phyloP scores from a whole-genome alignment of 2,329 filamentous ascomycete species.

The Canariomyces notabilis region DNA sequence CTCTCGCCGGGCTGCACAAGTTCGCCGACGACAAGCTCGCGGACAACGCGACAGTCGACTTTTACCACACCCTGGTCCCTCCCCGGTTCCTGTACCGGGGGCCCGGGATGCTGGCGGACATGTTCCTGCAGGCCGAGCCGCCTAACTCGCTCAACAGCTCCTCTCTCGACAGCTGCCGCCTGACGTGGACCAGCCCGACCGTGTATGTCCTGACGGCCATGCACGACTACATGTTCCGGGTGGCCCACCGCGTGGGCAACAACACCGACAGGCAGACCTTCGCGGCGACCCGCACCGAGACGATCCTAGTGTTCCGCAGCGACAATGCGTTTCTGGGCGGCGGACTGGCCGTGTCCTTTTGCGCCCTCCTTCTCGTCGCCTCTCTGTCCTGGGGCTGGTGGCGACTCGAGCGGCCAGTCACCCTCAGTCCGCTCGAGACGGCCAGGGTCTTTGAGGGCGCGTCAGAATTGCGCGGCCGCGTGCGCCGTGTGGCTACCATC shows the following conservation, averaged over 20 bases:
- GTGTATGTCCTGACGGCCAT: constrained; percentile 9
- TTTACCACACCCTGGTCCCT: background rate
- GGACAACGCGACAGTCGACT: constrained; percentile 7
- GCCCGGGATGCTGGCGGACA: constrained; percentile 1
- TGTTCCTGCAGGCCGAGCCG: constrained; percentile 1
- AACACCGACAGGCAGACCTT: constrained; percentile 8
- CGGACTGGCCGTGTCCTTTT: constrained; percentile 2
- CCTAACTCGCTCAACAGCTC: background rate
- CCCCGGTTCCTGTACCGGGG: constrained; percentile 2
- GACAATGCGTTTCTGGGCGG: constrained; percentile 9
- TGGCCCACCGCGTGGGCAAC: constrained; percentile 7
- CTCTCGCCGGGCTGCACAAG: background rate
- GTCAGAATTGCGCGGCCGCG: background rate
- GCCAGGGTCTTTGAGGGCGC: constrained; percentile 7
- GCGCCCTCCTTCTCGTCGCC: constrained; percentile 3
- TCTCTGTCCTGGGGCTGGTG: constrained; percentile 13
- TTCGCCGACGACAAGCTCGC: background rate
- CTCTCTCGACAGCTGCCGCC: background rate
- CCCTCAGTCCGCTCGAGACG: constrained; percentile 16
- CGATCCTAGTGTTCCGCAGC: constrained; percentile 4
- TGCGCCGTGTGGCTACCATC: constrained; percentile 6
- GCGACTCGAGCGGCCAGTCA: constrained; percentile 10
- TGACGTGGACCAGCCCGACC: constrained; percentile 9
- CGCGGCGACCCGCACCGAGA: background rate
- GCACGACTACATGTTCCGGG: constrained; percentile 14